Evolutionary conservation across 2,329 filamentous ascomycete species (phyloP).

Genomic region (Aspergillus sp.): DNA sequence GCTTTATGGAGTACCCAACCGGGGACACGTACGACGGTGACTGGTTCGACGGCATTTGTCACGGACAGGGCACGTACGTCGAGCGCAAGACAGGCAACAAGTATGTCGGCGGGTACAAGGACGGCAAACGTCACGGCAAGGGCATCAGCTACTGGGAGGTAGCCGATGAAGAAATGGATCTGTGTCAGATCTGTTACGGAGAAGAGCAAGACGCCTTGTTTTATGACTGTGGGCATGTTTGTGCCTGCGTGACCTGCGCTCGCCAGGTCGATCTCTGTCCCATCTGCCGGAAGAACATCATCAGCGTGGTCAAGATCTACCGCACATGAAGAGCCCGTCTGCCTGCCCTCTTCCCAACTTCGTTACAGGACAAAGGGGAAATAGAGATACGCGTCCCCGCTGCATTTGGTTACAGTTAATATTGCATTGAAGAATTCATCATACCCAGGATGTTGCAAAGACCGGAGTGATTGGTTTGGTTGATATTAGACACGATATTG

Average conservation of each 20-base stretch:
- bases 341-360: too few species aligned
- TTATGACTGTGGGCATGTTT: slow-evolving; percentile 65
- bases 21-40: slow-evolving; percentile 52
- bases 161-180: slow-evolving; percentile 60
- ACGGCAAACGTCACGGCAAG: slow-evolving; percentile 62
- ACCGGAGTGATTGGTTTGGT: slow-evolving; percentile 1
- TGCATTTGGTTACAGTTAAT: slow-evolving; percentile 9
- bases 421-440: slow-evolving; percentile 19
- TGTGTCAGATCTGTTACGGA: slow-evolving; percentile 65
- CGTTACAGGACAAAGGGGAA: neutral
- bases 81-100: slow-evolving; percentile 61
- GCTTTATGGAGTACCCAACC: slow-evolving; percentile 59
- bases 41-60: slow-evolving; percentile 49
- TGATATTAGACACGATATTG: neutral
- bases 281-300: slow-evolving; percentile 60
- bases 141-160: slow-evolving; percentile 65
- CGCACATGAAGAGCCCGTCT: slow-evolving; percentile 32
- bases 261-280: slow-evolving; percentile 61
- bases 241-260: slow-evolving; percentile 62
- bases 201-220: slow-evolving; percentile 61
- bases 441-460: slow-evolving; percentile 21
- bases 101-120: slow-evolving; percentile 62
- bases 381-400: neutral
- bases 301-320: slow-evolving; percentile 61
- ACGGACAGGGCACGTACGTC: slow-evolving; percentile 60